Evolutionary conservation across 2,329 filamentous ascomycete species (phyloP), one percentile per base, ranked within the genome.

Genomic region (Leptographium lundbergii): DNA sequence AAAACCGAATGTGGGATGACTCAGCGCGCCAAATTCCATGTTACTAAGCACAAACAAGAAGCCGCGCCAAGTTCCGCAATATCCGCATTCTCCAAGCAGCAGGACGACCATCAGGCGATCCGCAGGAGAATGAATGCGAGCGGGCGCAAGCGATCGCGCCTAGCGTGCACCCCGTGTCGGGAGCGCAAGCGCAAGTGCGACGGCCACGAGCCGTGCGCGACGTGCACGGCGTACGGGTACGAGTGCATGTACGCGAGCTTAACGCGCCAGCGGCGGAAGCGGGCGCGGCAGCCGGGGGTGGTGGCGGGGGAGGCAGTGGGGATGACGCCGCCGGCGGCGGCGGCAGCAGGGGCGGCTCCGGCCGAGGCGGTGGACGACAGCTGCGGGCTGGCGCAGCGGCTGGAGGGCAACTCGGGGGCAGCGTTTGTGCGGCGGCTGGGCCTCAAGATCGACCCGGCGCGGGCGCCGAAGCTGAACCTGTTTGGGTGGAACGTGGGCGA

Each of bases 351-450:
- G 7, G 32, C 9, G 19, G 52, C 52, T 0, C 32, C 22, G 10
- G n/a, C 32, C n/a, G 52, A 13, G 14, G 32, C 52, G 13, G 51
- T 19, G 6, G 51, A 36, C 6, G 53, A 55, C 42, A 19, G 54
- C 27, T 47, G 36, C 36, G 57, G 57, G 13, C 39, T 60, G 54
- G 59, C 42, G 1, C 54, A 54, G 36, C 54, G 56, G 10, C 48
- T 60, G n/a, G 59, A 60, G 39, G 54, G 48, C n/a, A 60, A 60
- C 39, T 60, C 59, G 14, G 59, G 59, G 0, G 59, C 59, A 19
- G 59, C 59, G 1, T 60, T 60, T 55, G 59, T 60, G 27, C 47
- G 59, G 34, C 36, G 51, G 24, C 59, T 60, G 32, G 59, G 59
- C 0, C 59, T 60, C 34, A 60, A 60, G 51, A 60, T 60, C n/a